Evolutionary conservation across 1,139 yeast species (phyloP).

Genomic region (Hemisphaericaspora xylanilytica): DNA sequence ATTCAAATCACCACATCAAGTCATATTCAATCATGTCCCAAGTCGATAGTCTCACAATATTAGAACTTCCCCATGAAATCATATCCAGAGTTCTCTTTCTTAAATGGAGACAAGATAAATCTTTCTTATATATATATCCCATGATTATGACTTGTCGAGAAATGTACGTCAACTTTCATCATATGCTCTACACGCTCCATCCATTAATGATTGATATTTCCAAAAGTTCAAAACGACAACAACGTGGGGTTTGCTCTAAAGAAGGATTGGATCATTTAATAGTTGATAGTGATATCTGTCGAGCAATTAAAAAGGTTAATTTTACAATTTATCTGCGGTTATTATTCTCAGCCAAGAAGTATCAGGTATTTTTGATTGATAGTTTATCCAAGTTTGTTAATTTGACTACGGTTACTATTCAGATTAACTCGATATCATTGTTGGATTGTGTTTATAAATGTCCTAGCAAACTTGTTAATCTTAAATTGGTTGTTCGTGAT

Average conservation of each 20-base stretch:
- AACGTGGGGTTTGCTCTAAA: background rate
- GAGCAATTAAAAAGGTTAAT: background rate
- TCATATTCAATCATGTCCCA: too few species aligned
- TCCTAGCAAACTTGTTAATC: conserved; percentile 9
- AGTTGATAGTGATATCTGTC: background rate
- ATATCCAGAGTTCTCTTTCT: conserved; percentile 16
- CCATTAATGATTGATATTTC: conserved; percentile 11
- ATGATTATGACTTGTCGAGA: conserved; percentile 16
- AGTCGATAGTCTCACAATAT: conserved; percentile 2
- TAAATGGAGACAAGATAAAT: conserved; percentile 7
- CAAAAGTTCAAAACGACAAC: background rate
- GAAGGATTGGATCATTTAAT: background rate
- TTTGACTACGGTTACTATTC: conserved; percentile 1
- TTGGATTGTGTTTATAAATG: conserved; percentile 2
- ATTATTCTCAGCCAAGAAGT: background rate
- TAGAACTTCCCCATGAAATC: conserved; percentile 17
- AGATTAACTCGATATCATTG: background rate
- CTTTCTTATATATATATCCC: conserved; percentile 7
- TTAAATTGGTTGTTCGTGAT: conserved; percentile 7
- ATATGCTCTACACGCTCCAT: conserved; percentile 15
- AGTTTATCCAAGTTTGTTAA: background rate
- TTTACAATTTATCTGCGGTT: background rate
- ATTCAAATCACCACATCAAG: too few species aligned
- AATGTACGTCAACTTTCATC: conserved; percentile 12
- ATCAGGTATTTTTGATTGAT: background rate